A percentile compares a stretch with the other conserved stretches of the same genome.
Conservation (phyloP, 1,284 basidiomycete genomes). For the Termitomyces sp. region DNA sequence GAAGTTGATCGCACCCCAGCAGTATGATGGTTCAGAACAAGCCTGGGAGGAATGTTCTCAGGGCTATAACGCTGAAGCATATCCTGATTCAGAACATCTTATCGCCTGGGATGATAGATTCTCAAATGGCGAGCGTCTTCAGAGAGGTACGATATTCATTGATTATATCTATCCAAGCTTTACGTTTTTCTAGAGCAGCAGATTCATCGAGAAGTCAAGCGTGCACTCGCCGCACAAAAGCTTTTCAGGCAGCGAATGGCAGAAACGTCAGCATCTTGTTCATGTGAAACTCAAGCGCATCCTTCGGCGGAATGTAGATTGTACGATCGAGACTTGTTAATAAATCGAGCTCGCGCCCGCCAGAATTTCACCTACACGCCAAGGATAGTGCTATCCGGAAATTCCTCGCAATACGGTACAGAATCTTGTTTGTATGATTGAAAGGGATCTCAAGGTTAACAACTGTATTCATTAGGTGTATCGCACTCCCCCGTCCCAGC, state of each 20-base stretch:
- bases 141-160: neutral
- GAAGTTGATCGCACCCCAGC: neutral
- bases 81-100: conserved; percentile 8
- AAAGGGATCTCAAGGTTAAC: neutral
- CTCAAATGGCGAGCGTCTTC: conserved; percentile 3
- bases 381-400: neutral
- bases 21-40: too few relatives aligned
- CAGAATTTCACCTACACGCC: neutral
- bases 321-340: neutral
- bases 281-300: neutral
- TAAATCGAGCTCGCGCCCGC: neutral
- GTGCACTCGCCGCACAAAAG: conserved; percentile 5
- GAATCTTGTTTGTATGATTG: neutral
- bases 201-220: conserved; percentile 10
- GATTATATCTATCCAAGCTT: neutral
- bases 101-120: conserved; percentile 5
- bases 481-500: neutral
- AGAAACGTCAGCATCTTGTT: neutral
- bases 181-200: conserved; percentile 1
- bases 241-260: conserved; percentile 4
- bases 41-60: neutral
- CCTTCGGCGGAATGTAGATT: neutral
- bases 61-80: neutral
- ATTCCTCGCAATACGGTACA: neutral
- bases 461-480: neutral